A percentile compares a stretch with the other conserved stretches of the same genome.
These are phyloP conservation scores for Tricholoma terreum DNA, from an alignment of 768 basidiomycete species.

Conservation along the genomic window DNA sequence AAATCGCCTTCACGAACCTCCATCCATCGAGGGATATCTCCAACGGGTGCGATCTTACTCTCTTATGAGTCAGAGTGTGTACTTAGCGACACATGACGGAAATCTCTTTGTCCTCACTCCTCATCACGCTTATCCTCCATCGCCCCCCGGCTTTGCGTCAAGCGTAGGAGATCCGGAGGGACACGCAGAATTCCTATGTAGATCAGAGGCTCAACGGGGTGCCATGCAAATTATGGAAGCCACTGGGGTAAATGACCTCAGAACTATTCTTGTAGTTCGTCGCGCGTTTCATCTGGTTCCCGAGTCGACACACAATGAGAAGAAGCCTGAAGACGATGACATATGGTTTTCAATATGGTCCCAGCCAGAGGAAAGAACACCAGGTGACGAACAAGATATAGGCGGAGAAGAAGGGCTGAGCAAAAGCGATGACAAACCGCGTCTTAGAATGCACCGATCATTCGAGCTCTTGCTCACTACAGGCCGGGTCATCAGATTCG, in stretches of 20 bases:
- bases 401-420: slow-evolving; percentile 59
- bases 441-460: slow-evolving; percentile 56
- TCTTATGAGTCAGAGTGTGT: slow-evolving; percentile 56
- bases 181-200: slow-evolving; percentile 37
- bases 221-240: slow-evolving; percentile 60
- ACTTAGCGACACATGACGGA: slow-evolving; percentile 71
- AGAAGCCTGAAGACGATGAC: slow-evolving; percentile 28
- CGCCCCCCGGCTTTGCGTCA: slow-evolving; percentile 54
- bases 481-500: slow-evolving; percentile 70
- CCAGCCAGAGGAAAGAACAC: slow-evolving; percentile 36
- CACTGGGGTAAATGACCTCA: slow-evolving; percentile 69
- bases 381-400: slow-evolving; percentile 59
- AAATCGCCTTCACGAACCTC: slow-evolving; percentile 65
- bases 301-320: slow-evolving; percentile 33
- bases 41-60: slow-evolving; percentile 63
- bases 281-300: slow-evolving; percentile 54
- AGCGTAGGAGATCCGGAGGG: slow-evolving; percentile 23
- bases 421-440: slow-evolving; percentile 39
- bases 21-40: slow-evolving; percentile 83
- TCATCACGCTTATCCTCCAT: slow-evolving; percentile 60
- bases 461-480: slow-evolving; percentile 76
- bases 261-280: slow-evolving; percentile 61
- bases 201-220: slow-evolving; percentile 60
- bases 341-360: slow-evolving; percentile 31
- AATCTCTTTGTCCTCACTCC: slow-evolving; percentile 61